A percentile compares a stretch with the other conserved stretches of the same genome.
phyloP scores from a whole-genome alignment of 495 filamentous ascomycete genomes.

The Trichocladium uniseriatum region DNA sequence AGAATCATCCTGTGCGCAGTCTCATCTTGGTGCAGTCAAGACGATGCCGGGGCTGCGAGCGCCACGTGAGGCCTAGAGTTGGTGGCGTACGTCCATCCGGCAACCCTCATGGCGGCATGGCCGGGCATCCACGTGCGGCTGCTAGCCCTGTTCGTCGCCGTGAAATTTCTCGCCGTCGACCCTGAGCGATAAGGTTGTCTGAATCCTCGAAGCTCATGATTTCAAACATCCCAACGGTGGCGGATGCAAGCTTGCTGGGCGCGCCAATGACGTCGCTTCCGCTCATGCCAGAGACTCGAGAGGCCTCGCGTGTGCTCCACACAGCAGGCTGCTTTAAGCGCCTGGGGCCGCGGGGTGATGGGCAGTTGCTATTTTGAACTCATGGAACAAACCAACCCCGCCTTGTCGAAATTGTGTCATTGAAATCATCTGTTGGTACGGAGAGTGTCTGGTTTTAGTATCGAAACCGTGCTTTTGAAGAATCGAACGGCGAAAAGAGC shows the following conservation, averaged over 20 bases:
- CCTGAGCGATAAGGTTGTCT: neutral
- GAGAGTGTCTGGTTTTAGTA: neutral
- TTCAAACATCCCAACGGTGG: neutral
- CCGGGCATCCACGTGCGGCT: neutral
- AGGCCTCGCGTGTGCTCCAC: constrained; percentile 28
- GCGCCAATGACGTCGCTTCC: constrained; percentile 29
- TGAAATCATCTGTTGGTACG: neutral
- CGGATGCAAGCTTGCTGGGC: constrained; percentile 5
- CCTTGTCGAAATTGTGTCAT: constrained; percentile 8
- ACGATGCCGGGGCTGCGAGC: too few species aligned
- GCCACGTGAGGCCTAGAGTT: too few species aligned
- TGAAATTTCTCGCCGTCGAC: too few species aligned
- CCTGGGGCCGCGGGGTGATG: constrained; percentile 22
- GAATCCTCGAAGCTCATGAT: neutral
- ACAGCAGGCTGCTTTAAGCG: constrained; percentile 28
- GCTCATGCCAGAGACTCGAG: constrained; percentile 3
- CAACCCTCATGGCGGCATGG: too few species aligned
- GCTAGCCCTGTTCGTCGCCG: neutral
- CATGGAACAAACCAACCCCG: constrained; percentile 11
- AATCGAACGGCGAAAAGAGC: too few species aligned
- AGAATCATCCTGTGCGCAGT: too few species aligned
- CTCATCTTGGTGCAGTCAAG: too few species aligned
- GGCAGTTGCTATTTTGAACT: constrained; percentile 28
- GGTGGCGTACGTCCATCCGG: too few species aligned
- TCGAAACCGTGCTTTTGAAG: too few species aligned